Evolutionary conservation across 2,329 filamentous ascomycete genomes (phyloP), one percentile per base, ranked within the genome.

Genomic region (Teratosphaeriaceae sp.): DNA sequence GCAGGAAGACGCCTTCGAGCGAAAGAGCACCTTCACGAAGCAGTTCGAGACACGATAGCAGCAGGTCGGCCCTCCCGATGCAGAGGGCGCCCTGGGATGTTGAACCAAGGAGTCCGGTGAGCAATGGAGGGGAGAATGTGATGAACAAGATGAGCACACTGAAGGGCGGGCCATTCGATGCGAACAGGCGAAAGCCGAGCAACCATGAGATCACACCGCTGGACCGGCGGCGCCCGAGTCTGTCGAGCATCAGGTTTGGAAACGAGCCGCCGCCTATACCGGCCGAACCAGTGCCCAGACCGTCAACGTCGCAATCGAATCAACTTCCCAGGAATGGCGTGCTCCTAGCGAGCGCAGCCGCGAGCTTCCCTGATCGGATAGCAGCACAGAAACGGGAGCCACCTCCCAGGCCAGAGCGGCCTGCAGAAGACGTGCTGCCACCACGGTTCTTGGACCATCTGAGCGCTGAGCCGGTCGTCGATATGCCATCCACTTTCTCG

Each of bases 141-240:
- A 56, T 82, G 52, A 69, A 75, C 46, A 75, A 75, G 43, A 74
- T 83, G 68, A 75, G 83, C 51, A 73, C 69, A 5, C 78, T 84
- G 52, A 71, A 75, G 2, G 76, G 79, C 0, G 80, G 78, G 0
- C 80, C 81, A 0, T 83, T 85, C 52, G 75, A 78, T 48, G 57
- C 70, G 21, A 42, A 42, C 21, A 43, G 41, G 33, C 43, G 52
- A 23, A 47, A 50, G 38, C 48, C 36, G 3, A 54, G 48, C 31
- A 43, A 42, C 16, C 47, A 52, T 38, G 27, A 45, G 43, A 34
- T 39, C 38, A 30, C 42, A 35, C 8, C 40, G 26, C 29, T 38
- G 18, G 47, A 44, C 15, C 36, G 45, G 37, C 45, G 45, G 33
- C 45, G 49, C 18, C 50, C 53, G 19, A 56, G 49, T 40, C 36